These are phyloP conservation scores for Cryptococcus sp. DNA, from an alignment of 1,284 basidiomycete species.

Conservation along the genomic window DNA sequence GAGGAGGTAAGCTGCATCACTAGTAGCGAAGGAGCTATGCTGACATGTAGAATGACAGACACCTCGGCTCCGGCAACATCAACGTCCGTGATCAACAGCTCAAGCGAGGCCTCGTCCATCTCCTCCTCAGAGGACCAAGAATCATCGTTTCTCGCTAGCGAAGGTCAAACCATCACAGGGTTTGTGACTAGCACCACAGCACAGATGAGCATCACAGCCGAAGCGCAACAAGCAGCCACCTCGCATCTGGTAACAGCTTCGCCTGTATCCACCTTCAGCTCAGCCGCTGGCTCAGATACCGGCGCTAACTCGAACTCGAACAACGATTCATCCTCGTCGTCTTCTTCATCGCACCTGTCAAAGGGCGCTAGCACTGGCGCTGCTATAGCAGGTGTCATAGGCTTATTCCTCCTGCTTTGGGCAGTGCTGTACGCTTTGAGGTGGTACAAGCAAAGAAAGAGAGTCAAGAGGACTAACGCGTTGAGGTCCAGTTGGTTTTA, in stretches of 20 bases:
- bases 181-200: neutral
- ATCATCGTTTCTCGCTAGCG: neutral
- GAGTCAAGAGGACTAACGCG: conserved; percentile 15
- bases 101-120: neutral
- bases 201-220: neutral
- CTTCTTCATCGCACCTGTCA: conserved; percentile 1
- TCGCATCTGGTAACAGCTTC: neutral
- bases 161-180: neutral
- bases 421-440: conserved; percentile 21
- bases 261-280: neutral
- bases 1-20: too few relatives aligned
- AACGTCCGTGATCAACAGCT: neutral
- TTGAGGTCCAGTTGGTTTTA: conserved; percentile 36
- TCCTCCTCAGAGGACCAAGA: neutral
- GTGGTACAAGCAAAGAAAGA: conserved; percentile 20
- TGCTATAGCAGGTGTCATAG: conserved; percentile 29
- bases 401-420: conserved; percentile 20
- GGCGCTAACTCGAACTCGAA: neutral
- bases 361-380: conserved; percentile 25
- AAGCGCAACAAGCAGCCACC: neutral
- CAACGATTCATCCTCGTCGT: neutral
- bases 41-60: neutral
- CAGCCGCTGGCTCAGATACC: too few relatives aligned
- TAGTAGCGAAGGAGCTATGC: too few relatives aligned
- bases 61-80: neutral